Evolutionary conservation across 164 flowering plant genomes (phyloP).

Genomic region (Cinnamomum micranthum): DNA sequence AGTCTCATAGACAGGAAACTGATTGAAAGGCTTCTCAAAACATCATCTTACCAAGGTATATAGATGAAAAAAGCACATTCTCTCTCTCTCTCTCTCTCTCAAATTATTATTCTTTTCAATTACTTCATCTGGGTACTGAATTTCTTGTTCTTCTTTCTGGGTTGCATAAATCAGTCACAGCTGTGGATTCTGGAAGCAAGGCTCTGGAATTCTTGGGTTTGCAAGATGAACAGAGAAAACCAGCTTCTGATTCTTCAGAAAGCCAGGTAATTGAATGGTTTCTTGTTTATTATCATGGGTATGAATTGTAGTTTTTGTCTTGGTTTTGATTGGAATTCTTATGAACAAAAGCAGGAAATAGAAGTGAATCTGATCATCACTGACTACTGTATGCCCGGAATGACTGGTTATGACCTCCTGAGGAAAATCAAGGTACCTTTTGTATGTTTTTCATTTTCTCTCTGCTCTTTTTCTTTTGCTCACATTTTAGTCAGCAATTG

Average conservation of each 20-base stretch:
- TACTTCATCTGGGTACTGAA: background rate
- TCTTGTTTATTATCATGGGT: background rate
- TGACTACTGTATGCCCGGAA: slow-evolving; percentile 96
- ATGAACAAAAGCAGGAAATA: slow-evolving; percentile 28
- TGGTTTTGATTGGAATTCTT: background rate
- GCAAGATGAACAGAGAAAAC: slow-evolving; percentile 40
- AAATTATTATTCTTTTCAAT: too few relatives aligned
- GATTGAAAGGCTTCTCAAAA: slow-evolving; percentile 78
- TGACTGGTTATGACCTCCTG: slow-evolving; percentile 91
- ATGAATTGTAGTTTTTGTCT: background rate
- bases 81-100: background rate
- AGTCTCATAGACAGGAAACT: slow-evolving; percentile 84
- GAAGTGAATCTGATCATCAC: slow-evolving; percentile 88
- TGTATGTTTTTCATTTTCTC: background rate
- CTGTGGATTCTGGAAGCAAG: slow-evolving; percentile 82
- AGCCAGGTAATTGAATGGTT: background rate
- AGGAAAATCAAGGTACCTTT: slow-evolving; percentile 74
- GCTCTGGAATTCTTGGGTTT: slow-evolving; percentile 83
- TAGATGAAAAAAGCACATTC: background rate
- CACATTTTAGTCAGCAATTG: background rate
- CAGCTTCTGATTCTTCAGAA: slow-evolving; percentile 15
- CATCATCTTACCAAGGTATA: slow-evolving; percentile 75
- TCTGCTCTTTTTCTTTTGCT: background rate
- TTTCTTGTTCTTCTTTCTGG: background rate
- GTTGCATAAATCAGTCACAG: slow-evolving; percentile 60